Evolutionary conservation across 768 basidiomycete species (phyloP).

Genomic region (Rhodotorula graminis): DNA sequence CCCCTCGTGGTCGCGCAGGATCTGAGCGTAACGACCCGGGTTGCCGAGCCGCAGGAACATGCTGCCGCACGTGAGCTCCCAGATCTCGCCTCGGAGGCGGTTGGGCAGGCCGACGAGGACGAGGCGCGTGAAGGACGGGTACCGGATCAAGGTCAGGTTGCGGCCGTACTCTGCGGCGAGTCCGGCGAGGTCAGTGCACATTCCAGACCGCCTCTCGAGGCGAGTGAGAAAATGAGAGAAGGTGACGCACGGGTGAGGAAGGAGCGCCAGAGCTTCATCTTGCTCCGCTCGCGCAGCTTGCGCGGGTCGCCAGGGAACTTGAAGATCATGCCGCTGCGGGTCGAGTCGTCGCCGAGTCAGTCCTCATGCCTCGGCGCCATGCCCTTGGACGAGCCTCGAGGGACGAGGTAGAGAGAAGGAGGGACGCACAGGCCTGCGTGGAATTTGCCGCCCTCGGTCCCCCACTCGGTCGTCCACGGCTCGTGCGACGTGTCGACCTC

Average conservation of each 20-base stretch:
- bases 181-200: constrained; percentile 18
- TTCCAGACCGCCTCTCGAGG: neutral
- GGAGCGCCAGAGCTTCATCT: constrained; percentile 89
- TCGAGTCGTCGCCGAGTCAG: neutral
- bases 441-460: constrained; percentile 41
- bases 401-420: too few relatives aligned
- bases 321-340: constrained; percentile 49
- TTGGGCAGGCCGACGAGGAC: constrained; percentile 96
- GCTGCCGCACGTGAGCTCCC: constrained; percentile 95
- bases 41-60: constrained; percentile 82
- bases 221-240: neutral
- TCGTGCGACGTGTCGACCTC: constrained; percentile 42
- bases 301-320: constrained; percentile 90
- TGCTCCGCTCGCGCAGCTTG: constrained; percentile 87
- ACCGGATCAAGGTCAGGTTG: constrained; percentile 88
- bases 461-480: constrained; percentile 48
- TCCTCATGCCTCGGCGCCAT: too few relatives aligned
- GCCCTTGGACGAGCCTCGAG: neutral
- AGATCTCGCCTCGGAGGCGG: constrained; percentile 89
- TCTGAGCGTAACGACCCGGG: constrained; percentile 70
- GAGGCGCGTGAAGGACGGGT: constrained; percentile 93
- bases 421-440: constrained; percentile 29
- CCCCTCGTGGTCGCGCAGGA: constrained; percentile 72
- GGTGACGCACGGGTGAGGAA: constrained; percentile 67
- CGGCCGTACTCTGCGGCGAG: constrained; percentile 70